Evolutionary conservation across 2,329 filamentous ascomycete species (phyloP).

Genomic region (Phyllachora maydis): DNA sequence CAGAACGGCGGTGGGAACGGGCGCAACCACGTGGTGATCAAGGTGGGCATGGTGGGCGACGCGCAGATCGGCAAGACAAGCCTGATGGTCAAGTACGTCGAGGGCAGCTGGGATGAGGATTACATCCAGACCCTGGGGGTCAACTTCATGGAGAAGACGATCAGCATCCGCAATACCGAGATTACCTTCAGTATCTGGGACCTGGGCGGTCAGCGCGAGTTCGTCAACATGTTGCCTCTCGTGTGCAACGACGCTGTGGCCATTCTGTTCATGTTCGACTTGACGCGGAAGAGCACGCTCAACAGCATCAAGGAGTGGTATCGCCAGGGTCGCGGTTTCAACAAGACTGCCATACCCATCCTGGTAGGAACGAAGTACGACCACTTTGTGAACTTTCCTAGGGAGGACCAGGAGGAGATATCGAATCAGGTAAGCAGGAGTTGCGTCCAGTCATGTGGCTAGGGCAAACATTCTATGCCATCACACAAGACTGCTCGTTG

Average conservation of each 20-base stretch:
- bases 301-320: slow-evolving; percentile 99
- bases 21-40: slow-evolving; percentile 76
- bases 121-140: slow-evolving; percentile 98
- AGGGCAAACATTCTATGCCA: slow-evolving; percentile 1
- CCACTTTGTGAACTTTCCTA: slow-evolving; percentile 96
- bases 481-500: not conserved
- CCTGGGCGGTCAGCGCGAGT: slow-evolving; percentile 90
- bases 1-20: slow-evolving; percentile 15
- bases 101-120: slow-evolving; percentile 98
- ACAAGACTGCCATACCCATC: slow-evolving; percentile 99
- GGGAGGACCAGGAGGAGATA: slow-evolving; percentile 96
- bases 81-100: slow-evolving; percentile 98
- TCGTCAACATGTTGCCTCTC: slow-evolving; percentile 98
- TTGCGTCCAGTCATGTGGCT: too few species aligned
- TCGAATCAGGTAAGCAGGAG: slow-evolving; percentile 58
- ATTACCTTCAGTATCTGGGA: slow-evolving; percentile 99
- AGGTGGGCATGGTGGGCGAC: slow-evolving; percentile 98
- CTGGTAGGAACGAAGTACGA: slow-evolving; percentile 96
- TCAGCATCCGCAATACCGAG: slow-evolving; percentile 96
- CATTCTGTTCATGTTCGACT: slow-evolving; percentile 98
- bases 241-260: slow-evolving; percentile 98
- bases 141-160: slow-evolving; percentile 99
- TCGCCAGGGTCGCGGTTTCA: slow-evolving; percentile 89
- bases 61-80: slow-evolving; percentile 98
- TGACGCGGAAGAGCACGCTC: slow-evolving; percentile 91